Evolutionary conservation across 495 filamentous ascomycete species (phyloP), one percentile per base, ranked within the genome.

Genomic region (Jackrogersella minutella): DNA sequence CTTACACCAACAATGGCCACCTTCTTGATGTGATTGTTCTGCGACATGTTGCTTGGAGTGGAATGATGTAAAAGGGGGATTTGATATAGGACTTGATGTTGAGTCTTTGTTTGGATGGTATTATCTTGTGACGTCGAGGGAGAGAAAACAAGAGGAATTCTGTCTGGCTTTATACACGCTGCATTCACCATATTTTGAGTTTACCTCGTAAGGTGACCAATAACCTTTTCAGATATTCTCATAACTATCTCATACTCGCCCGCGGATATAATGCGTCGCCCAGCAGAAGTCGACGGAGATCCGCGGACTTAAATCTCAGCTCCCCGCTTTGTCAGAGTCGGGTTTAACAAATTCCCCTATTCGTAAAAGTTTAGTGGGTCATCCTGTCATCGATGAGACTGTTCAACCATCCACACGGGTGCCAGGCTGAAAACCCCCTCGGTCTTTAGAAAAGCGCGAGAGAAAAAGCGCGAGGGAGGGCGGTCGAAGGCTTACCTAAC

Each of bases 1-100:
- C 78, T 73, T 76, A 82, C 79, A 1, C 82, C 83, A 8, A 85
- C 79, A 19, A 85, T 76, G 44, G 80, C 82, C 1, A 85, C 71
- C 10, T 79, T 81, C 62, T 80, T 75, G 52, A 85, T 70, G 60
- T 64, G 64, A 66, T 83, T 84, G 40, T 19, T 58, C 28, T 54
- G 14, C 11, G 72, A 53, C 72, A 74, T 74, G n/a, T 4, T 53
- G 43, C 14, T 37, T 52, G 7, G 36, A 19, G 3, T 11, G 8
- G 10, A 40, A 14, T 49, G 16, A 62, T 62, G 41, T 47, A 28
- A 28, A 34, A n/a, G 33, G 31, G n/a, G 10, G 11, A 6, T 13
- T 58, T 22, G 1, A 47, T 14, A 26, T 58, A 37, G 28, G 19
- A 36, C 6, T 11, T 28, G 13, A n/a, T 26, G 17, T 6, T 58